Evolutionary conservation across 139 green algal species (phyloP).

Genomic region (Yamagishiella unicocca): DNA sequence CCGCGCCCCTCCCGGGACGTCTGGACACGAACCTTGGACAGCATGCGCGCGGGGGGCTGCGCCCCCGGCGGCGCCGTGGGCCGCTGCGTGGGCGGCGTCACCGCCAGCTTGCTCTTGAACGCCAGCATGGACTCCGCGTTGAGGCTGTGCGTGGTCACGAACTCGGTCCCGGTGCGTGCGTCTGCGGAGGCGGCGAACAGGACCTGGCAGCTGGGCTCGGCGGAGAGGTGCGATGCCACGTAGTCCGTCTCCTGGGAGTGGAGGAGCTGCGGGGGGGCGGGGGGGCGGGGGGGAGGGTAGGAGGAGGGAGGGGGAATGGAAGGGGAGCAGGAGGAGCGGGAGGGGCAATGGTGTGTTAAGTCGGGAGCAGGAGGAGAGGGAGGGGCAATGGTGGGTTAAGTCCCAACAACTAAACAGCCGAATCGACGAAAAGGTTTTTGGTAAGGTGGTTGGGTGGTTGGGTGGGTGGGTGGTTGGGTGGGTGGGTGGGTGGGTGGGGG

Average conservation of each 20-base stretch:
- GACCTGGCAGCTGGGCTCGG: slow-evolving; percentile 53
- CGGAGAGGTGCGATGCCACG: slow-evolving; percentile 49
- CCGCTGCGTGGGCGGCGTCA: not conserved
- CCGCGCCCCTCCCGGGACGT: too few species aligned
- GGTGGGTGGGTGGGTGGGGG: too few species aligned
- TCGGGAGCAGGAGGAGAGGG: too few species aligned
- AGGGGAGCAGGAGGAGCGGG: not conserved
- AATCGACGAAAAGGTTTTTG: too few species aligned
- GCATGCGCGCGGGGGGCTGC: not conserved
- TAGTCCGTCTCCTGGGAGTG: slow-evolving; percentile 70
- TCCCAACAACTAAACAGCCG: too few species aligned
- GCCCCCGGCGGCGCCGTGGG: not conserved
- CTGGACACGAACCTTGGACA: slow-evolving; percentile 30
- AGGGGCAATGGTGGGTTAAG: too few species aligned
- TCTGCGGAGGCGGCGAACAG: slow-evolving; percentile 56
- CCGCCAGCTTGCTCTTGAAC: slow-evolving; percentile 46
- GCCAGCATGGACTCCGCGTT: slow-evolving; percentile 59
- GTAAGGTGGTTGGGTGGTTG: too few species aligned
- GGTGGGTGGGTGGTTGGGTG: too few species aligned
- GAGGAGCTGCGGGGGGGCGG: slow-evolving; percentile 54
- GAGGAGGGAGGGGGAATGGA: not conserved
- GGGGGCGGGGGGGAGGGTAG: not conserved
- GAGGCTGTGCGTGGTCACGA: slow-evolving; percentile 64
- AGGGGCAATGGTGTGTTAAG: too few species aligned
- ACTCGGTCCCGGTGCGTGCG: slow-evolving; percentile 41